A percentile compares a stretch with the other conserved stretches of the same genome.
These are phyloP conservation scores for Salix caprea DNA, from an alignment of 345 rosid species.

Conservation along the genomic window DNA sequence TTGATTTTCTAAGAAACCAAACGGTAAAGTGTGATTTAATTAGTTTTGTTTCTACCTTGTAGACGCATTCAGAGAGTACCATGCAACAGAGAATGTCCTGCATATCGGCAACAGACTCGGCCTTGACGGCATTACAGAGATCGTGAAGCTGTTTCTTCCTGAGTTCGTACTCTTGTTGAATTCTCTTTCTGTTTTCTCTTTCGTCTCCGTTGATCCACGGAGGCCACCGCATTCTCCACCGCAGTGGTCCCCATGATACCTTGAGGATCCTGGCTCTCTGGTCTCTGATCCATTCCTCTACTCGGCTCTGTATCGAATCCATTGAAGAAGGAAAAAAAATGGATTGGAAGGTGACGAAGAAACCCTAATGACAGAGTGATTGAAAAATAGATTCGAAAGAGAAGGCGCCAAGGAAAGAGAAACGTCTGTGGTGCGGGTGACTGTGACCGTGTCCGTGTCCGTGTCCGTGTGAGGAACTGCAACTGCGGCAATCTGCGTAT, in stretches of 20 bases:
- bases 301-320: constrained; percentile 66
- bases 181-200: constrained; percentile 51
- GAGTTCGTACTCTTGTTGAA: constrained; percentile 72
- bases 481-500: constrained; percentile 1
- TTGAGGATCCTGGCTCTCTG: constrained; percentile 64
- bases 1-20: neutral
- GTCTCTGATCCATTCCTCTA: constrained; percentile 90
- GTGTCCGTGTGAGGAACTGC: neutral
- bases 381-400: no score
- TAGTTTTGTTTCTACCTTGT: constrained; percentile 47
- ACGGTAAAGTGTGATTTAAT: neutral
- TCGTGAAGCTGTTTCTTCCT: constrained; percentile 67
- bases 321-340: constrained; percentile 7
- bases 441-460: neutral
- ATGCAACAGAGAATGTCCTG: constrained; percentile 94
- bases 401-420: constrained; percentile 1
- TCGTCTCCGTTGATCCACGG: constrained; percentile 56
- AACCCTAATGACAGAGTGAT: no score
- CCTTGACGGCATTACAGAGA: constrained; percentile 73
- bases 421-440: neutral
- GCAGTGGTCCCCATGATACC: constrained; percentile 77
- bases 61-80: constrained; percentile 94
- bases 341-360: neutral
- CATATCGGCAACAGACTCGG: constrained; percentile 73
- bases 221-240: constrained; percentile 75